Evolutionary conservation across 768 basidiomycete species (phyloP), one percentile per base, ranked within the genome.

Genomic region (Boletus rufocinnamomeus): DNA sequence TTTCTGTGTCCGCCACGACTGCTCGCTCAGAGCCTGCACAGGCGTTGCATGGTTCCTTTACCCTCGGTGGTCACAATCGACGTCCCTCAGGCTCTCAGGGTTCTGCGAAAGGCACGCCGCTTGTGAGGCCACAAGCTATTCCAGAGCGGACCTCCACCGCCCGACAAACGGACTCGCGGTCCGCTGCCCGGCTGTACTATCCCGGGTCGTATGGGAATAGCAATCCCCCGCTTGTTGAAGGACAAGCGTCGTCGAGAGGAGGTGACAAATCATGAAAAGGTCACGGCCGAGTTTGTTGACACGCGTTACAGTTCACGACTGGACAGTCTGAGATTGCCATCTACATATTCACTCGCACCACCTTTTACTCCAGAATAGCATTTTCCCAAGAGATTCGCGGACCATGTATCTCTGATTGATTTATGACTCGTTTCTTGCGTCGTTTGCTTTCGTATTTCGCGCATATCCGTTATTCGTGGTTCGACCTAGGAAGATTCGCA

Each of bases 1-100:
- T 79, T 28, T 83, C 84, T 1, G 69, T 81, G 41, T 79, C 82
- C 23, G 78, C 80, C 14, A 21, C 51, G 35, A 27, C 30, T 6
- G 74, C 73, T 38, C 79, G 84, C 41, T 67, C 82, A 52, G 85
- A 86, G 38, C 75, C 34, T 69, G 68, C 27, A 74, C 65, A 61
- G 37, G 60, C 38, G 27, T 25, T 64, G 34, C 63, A 61, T 43
- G 43, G 57, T 9, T 34, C 70, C 2, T 69, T 69, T 47, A 46
- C 40, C 17, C 60, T 64, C 4, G 59, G 67, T 30, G 56, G 63
- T 7, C 69, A 72, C 48, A 45, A 34, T 14, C 71, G 71, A 35
- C 57, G 59, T 3, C 28, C 59, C 23, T 62, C 65, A 0, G 55
- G 53, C 27, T 57, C 64, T 35, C 52, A 65, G 35, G 28, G 52